phyloP scores from a whole-genome alignment of 108 stramenopile species.

The Conticribra guillardii region DNA sequence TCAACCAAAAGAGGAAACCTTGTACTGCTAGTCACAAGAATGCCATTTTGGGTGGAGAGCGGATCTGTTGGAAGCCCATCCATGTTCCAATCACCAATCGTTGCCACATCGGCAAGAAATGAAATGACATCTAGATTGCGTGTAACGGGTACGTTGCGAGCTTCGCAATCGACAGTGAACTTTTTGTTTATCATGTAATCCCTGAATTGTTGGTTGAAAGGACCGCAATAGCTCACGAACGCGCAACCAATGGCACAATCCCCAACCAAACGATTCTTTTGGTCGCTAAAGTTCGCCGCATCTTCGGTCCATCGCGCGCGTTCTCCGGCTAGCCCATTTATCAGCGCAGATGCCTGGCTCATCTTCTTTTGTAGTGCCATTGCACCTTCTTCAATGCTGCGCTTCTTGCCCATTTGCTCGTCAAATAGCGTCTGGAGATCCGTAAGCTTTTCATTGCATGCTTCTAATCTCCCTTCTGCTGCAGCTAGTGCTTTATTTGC shows the following conservation, averaged over 20 bases:
- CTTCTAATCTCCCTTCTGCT: conserved; percentile 73
- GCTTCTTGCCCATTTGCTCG: conserved; percentile 78
- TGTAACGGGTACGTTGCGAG: conserved; percentile 82
- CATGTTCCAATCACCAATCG: conserved; percentile 92
- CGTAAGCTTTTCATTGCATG: conserved; percentile 70
- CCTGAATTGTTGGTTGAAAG: conserved; percentile 92
- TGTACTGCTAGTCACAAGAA: conserved; percentile 88
- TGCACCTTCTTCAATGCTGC: conserved; percentile 83
- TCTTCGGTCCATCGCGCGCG: conserved; percentile 89
- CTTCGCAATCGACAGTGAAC: conserved; percentile 78
- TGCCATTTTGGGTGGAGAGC: conserved; percentile 91
- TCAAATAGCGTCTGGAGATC: conserved; percentile 85
- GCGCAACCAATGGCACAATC: conserved; percentile 91
- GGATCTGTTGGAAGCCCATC: conserved; percentile 90
- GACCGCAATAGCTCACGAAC: conserved; percentile 91
- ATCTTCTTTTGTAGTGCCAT: conserved; percentile 81
- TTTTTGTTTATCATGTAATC: conserved; percentile 81
- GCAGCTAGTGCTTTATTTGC: conserved; percentile 80
- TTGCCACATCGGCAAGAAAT: conserved; percentile 88
- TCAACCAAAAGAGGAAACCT: conserved; percentile 89
- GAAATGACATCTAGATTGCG: conserved; percentile 77
- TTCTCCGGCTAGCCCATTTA: conserved; percentile 88
- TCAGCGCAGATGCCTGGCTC: conserved; percentile 87
- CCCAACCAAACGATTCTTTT: conserved; percentile 85
- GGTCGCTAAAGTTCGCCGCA: conserved; percentile 82